phyloP scores from a whole-genome alignment of 2,329 filamentous ascomycete genomes.

The Erysiphe neolycopersici region DNA sequence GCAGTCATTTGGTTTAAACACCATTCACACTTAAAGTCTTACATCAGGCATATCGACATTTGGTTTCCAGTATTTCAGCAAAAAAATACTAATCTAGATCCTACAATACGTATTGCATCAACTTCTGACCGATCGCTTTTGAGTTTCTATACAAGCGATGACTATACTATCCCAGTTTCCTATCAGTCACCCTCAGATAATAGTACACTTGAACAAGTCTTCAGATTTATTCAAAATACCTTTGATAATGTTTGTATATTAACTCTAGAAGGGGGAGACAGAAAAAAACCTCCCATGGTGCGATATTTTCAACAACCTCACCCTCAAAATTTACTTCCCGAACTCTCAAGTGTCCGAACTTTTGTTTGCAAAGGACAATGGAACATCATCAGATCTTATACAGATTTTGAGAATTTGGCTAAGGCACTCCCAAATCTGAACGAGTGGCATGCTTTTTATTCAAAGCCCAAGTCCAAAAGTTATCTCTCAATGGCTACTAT shows the following conservation, averaged over 20 bases:
- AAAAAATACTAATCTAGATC: conserved; percentile 2
- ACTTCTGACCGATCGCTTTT: background rate
- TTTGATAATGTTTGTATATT: conserved; percentile 34
- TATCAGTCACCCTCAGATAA: conserved; percentile 37
- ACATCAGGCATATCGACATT: conserved; percentile 48
- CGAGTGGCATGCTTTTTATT: conserved; percentile 27
- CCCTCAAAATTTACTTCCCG: conserved; percentile 4
- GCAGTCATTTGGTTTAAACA: conserved; percentile 31
- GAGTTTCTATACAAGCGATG: too few relatives aligned
- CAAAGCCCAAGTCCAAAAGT: conserved; percentile 47
- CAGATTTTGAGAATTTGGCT: conserved; percentile 35
- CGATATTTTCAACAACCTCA: conserved; percentile 19
- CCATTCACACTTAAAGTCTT: conserved; percentile 29
- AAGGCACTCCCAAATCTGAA: conserved; percentile 34
- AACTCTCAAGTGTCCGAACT: conserved; percentile 27
- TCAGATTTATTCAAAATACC: conserved; percentile 29
- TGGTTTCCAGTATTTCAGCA: conserved; percentile 47
- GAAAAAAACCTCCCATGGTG: conserved; percentile 47
- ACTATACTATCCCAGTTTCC: conserved; percentile 20
- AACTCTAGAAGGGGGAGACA: conserved; percentile 51
- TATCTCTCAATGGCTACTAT: conserved; percentile 43
- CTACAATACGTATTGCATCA: background rate
- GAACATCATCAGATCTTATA: conserved; percentile 40
- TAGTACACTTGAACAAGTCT: conserved; percentile 42
- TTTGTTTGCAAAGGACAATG: conserved; percentile 50